Base-by-base conservation (phyloP, 2,329 filamentous ascomycete genomes). In the Monosporascus sp. region DNA sequence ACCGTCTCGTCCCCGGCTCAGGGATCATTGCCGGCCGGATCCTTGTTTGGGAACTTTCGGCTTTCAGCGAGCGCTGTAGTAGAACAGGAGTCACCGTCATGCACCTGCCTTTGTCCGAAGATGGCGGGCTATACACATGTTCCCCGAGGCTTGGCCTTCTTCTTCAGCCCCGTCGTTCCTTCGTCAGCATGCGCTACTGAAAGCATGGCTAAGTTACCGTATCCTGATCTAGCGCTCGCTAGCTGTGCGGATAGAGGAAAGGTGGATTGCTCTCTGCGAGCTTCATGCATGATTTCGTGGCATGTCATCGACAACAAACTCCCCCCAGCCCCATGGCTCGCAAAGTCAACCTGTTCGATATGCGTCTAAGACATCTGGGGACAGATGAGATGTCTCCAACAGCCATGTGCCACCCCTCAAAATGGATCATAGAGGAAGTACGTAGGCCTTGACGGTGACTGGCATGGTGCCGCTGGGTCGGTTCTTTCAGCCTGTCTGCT, bases 201-300 rank as follows among this genome's bases (percentile, higher is more conserved):
- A 46, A 35, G 31, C 31, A 35, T 35, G 31, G 56, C 63, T 60
- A 58, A 57, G 56, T 56, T 55, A 61, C 52, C 54, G 48, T 48
- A 56, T 55, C 55, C 53, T 51, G 53, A 50, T 54, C 57, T 62
- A 68, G 66, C 56, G 64, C 43, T 66, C 31, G 55, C 56, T 62
- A 63, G 59, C 61, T 60, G 59, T 55, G 60, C 60, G 55, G 58
- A 56, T 57, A 59, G 56, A 52, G 47, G 55, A 57, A 49, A 64
- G 63, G 60, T 67, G 63, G 63, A 64, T 60, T 69, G 66, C 66
- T 66, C 59, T 63, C 64, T 64, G 63, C 63, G 63, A 67, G 61
- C 63, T 68, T 46, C 65, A 74, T 75, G 74, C 74, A 76, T 68
- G 72, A 68, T 69, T 72, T 72, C 70, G 73, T 75, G 71, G 70